Base-by-base conservation (phyloP, 2,329 filamentous ascomycete genomes). In the Aspergillus japonicus region DNA sequence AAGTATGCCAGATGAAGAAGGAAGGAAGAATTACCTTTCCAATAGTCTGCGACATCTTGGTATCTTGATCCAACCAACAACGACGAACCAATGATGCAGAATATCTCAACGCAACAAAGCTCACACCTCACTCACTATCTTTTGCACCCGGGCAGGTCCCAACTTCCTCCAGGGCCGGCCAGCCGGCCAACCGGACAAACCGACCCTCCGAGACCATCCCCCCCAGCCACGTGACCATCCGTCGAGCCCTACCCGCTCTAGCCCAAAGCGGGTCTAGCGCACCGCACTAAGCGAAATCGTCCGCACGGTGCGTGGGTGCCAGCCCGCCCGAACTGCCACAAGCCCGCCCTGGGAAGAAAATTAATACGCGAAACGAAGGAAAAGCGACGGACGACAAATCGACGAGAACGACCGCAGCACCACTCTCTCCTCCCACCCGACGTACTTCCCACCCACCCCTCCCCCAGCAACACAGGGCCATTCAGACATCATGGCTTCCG, bases 401-500 rank as follows among this genome's bases (percentile, higher is more conserved):
- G 66, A 68, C 73, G 68, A 73, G 21, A 23, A 23, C 73, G 26
- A 29, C 26, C 26, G 26, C 26, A 26, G 24, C 24, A 71, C 75
- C 72, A 21, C 62, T 62, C 61, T 55, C 62, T 55, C 62, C 62
- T 51, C 58, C 57, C 58, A 54, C 56, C 60, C 62, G 63, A 44
- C 52, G 47, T 55, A 55, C 53, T 55, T 55, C 56, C 54, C 53
- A 56, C 56, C 58, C 50, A 29, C 59, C 23, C 2, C 51, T 56
- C 62, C 23, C 51, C 58, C 62, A 59, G 63, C 66, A 75, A 29
- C 73, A 73, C 73, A 75, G 70, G 69, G 72, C 74, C 74, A 76
- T 75, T 68, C 63, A 65, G 26, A 69, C 84, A 90, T 78, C 81
- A 91, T 92, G 88, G 89, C 90, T 81, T 83, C 88, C 76, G 83